Conservation (phyloP, 768 basidiomycete species). For the Gymnopilus dilepis region DNA sequence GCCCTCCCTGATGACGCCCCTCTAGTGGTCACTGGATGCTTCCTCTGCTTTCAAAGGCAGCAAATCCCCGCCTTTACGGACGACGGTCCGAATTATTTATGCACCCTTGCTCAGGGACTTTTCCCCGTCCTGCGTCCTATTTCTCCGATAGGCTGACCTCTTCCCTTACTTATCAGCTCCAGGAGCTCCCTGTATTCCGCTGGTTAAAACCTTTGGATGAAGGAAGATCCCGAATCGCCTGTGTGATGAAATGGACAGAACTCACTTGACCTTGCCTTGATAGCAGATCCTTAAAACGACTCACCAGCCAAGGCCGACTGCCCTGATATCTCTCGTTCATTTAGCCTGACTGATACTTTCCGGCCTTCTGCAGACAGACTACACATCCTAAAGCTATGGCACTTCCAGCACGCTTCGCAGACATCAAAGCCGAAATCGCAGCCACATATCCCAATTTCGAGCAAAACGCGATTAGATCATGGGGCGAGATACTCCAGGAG, state of each 20-base stretch:
- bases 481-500: constrained; percentile 61
- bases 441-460: constrained; percentile 56
- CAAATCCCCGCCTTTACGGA: neutral
- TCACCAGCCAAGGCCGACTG: too few relatives aligned
- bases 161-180: neutral
- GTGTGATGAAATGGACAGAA: neutral
- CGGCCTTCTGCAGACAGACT: neutral
- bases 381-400: constrained; percentile 10
- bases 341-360: neutral
- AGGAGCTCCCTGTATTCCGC: too few relatives aligned
- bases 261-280: neutral
- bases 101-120: neutral
- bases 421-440: constrained; percentile 64
- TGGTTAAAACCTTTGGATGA: neutral
- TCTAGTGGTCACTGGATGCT: neutral
- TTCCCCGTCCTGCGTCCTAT: neutral
- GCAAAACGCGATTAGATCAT: constrained; percentile 53
- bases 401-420: constrained; percentile 55
- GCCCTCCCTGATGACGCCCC: too few relatives aligned
- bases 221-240: neutral
- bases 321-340: too few relatives aligned
- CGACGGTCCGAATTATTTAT: neutral
- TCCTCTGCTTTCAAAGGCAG: too few relatives aligned
- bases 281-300: neutral
- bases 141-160: constrained; percentile 1